These are phyloP conservation scores for Hypoxylon sp. DNA, from an alignment of 2,329 filamentous ascomycete species.

Conservation along the genomic window DNA sequence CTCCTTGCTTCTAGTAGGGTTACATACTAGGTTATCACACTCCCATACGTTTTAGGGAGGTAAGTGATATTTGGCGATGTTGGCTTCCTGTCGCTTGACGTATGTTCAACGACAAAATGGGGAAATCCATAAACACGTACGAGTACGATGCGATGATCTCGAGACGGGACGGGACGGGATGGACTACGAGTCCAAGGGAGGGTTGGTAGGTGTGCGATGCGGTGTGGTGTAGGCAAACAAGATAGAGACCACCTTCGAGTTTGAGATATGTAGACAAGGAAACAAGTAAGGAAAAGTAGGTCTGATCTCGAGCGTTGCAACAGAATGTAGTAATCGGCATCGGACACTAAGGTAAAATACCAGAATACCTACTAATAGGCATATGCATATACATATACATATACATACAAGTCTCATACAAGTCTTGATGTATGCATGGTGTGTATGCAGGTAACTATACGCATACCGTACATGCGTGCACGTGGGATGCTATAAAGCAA, in stretches of 20 bases:
- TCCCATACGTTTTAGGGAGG: constrained; percentile 21
- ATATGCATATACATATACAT: constrained; percentile 10
- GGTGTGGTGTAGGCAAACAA: constrained; percentile 5
- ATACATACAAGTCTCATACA: not conserved
- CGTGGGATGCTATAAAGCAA: no score
- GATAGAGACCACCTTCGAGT: not conserved
- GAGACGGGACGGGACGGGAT: constrained; percentile 24
- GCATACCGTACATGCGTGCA: no score
- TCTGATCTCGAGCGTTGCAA: constrained; percentile 14
- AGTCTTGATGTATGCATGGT: constrained; percentile 2
- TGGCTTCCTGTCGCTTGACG: constrained; percentile 36
- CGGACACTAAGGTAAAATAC: no score
- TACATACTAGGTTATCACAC: constrained; percentile 25
- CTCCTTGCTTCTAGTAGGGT: constrained; percentile 8
- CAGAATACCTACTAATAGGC: no score
- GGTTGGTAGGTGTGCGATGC: not conserved
- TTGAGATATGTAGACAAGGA: constrained; percentile 4
- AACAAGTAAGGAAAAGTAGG: constrained; percentile 10
- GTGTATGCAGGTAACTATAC: no score
- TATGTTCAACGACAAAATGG: constrained; percentile 35
- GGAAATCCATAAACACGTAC: constrained; percentile 25
- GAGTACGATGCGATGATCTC: constrained; percentile 35
- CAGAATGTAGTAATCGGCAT: constrained; percentile 25
- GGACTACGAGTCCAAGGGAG: constrained; percentile 17
- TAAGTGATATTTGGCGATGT: constrained; percentile 13